A percentile compares a stretch with the other conserved stretches of the same genome.
phyloP scores from a whole-genome alignment of 2,329 filamentous ascomycete species.

The Arthrinium phaeospermum region DNA sequence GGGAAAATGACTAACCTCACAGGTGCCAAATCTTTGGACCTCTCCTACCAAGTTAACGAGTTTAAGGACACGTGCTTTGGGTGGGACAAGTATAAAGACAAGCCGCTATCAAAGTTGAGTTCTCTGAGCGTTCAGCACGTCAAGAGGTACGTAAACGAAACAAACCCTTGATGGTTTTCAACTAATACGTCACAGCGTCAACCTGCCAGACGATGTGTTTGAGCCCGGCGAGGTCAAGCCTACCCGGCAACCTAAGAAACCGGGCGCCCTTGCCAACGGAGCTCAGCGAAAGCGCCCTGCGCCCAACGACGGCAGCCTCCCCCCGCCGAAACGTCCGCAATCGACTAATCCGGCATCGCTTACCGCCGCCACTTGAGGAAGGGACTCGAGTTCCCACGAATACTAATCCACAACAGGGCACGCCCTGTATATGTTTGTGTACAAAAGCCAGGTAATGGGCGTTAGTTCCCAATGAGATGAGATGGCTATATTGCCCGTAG shows the following conservation, averaged over 20 bases:
- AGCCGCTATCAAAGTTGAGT: constrained; percentile 76
- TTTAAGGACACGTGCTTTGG: constrained; percentile 84
- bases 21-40: constrained; percentile 75
- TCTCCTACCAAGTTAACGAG: constrained; percentile 80
- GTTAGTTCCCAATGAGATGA: constrained; percentile 1
- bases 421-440: neutral
- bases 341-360: constrained; percentile 8
- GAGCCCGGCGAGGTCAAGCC: constrained; percentile 77
- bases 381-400: neutral
- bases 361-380: neutral
- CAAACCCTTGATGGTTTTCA: neutral
- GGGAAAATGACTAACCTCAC: constrained; percentile 40
- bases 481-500: constrained; percentile 9
- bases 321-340: constrained; percentile 42
- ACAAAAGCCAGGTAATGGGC: constrained; percentile 17
- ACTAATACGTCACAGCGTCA: constrained; percentile 63
- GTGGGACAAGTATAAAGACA: constrained; percentile 77
- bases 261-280: constrained; percentile 34
- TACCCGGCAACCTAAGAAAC: constrained; percentile 53
- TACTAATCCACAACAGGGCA: constrained; percentile 3
- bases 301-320: constrained; percentile 33
- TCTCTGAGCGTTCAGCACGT: constrained; percentile 83
- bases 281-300: constrained; percentile 24
- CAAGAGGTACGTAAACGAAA: constrained; percentile 69
- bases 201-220: constrained; percentile 91